Evolutionary conservation across 1,284 basidiomycete species (phyloP).

Genomic region (Rhodotorula sp.): DNA sequence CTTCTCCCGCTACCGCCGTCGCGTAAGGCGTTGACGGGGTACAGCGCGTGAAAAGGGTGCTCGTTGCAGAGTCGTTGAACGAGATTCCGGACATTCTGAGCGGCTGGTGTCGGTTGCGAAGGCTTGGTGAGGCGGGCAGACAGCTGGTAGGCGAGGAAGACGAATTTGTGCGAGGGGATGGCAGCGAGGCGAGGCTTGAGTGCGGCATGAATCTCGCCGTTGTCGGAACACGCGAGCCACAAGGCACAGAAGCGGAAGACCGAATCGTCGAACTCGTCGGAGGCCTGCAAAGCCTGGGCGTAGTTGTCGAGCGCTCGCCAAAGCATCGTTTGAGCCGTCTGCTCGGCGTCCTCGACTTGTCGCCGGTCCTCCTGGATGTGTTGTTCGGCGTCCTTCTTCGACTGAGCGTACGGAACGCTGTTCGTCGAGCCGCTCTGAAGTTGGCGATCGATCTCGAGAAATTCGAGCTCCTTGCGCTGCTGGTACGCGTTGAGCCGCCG

Average conservation of each 20-base stretch:
- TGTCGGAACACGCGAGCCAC: conserved; percentile 82
- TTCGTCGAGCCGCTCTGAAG: conserved; percentile 46
- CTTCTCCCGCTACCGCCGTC: background rate
- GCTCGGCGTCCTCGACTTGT: conserved; percentile 61
- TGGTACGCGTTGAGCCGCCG: conserved; percentile 48
- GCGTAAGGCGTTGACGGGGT: conserved; percentile 74
- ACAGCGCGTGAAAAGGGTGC: conserved; percentile 91
- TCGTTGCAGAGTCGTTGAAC: conserved; percentile 76
- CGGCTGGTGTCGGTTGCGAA: conserved; percentile 52
- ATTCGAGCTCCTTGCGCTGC: conserved; percentile 41
- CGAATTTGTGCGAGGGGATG: conserved; percentile 85
- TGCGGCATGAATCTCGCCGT: conserved; percentile 56
- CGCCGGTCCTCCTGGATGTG: conserved; percentile 62
- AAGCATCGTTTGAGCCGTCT: conserved; percentile 66
- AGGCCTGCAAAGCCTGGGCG: conserved; percentile 65
- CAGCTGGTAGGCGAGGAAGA: conserved; percentile 87
- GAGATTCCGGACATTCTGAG: conserved; percentile 64
- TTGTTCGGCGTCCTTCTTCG: conserved; percentile 48
- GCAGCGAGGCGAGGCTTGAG: conserved; percentile 38
- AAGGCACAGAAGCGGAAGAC: conserved; percentile 81
- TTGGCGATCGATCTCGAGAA: conserved; percentile 50
- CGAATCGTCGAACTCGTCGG: conserved; percentile 69
- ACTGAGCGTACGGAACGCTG: conserved; percentile 17
- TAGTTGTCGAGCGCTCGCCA: conserved; percentile 78
- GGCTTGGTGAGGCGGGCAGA: conserved; percentile 72